Conservation (phyloP, 179 eudicot genomes). For the Gypsophila paniculata region DNA sequence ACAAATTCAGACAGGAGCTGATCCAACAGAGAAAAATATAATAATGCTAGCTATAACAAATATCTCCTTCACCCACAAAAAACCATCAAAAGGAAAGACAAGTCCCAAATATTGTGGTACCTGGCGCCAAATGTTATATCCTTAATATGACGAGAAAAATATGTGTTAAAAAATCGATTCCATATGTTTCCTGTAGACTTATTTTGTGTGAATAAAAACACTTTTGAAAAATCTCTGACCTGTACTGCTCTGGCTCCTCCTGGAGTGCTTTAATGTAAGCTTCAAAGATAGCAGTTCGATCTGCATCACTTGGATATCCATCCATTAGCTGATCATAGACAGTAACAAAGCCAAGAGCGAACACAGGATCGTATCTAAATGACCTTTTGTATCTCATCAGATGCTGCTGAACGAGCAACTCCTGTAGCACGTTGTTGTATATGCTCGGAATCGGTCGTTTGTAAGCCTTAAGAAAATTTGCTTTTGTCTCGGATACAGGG, state of each 20-base stretch:
- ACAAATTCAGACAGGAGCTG: neutral
- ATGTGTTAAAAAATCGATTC: neutral
- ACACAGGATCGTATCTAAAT: conserved; percentile 75
- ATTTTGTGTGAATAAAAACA: neutral
- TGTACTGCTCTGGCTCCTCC: conserved; percentile 80
- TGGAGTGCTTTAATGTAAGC: conserved; percentile 81
- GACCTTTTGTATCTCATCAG: conserved; percentile 78
- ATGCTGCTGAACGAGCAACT: conserved; percentile 90
- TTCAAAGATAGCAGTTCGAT: conserved; percentile 68
- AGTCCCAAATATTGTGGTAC: neutral
- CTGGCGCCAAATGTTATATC: neutral
- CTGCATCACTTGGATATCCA: conserved; percentile 87
- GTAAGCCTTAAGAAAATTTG: conserved; percentile 72
- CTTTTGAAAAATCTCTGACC: conserved; percentile 32
- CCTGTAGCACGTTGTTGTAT: conserved; percentile 88
- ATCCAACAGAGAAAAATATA: neutral
- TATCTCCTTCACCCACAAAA: neutral
- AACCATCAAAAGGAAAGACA: neutral
- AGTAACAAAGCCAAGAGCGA: conserved; percentile 97
- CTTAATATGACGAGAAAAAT: neutral
- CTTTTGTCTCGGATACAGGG: conserved; percentile 77
- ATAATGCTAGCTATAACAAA: neutral
- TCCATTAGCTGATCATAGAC: conserved; percentile 98
- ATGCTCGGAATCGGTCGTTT: conserved; percentile 90
- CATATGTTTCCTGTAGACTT: neutral